Base-by-base conservation (phyloP, 2,329 filamentous ascomycete genomes). In the Fusarium circinatum region DNA sequence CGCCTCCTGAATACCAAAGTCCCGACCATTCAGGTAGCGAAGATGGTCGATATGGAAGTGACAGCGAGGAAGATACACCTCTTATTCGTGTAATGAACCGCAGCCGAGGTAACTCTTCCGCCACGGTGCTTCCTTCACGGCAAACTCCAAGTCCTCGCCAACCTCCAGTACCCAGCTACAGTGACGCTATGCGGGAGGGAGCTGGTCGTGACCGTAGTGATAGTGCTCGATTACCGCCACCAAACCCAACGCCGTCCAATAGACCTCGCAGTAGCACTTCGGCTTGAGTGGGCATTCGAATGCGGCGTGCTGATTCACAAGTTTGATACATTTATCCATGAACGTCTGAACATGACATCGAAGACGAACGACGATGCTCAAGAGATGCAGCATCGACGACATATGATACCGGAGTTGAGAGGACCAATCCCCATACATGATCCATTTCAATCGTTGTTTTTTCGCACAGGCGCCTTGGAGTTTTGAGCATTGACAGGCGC, bases 161-260 rank as follows among this genome's bases (percentile, higher is more conserved):
- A 34, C 92, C 93, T 30, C 93, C 94, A 1, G 95, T 96, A 72
- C 94, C 94, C 5, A 95, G 90, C 77, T 97, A 97, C 80, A 93
- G 91, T 80, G 93, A 94, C 68, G 94, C 93, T 4, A 86, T 95
- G 47, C 83, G 84, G 63, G 86, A 89, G 74, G 87, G 87, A 17
- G 81, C 81, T 34, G 76, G 80, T 30, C 69, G 73, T 38, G 72
- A 79, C 15, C 68, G 79, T 39, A 76, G 71, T 36, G 69, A 76
- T 47, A 79, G 75, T 60, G 72, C 72, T 10, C 77, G 68, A 24
- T 67, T 77, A 11, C 73, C 71, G n/a, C 68, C 62, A 22, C 76
- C 74, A 18, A 61, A 68, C 24, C 60, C 58, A 42, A 67, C 64
- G 13, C 30, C 59, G 15, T 74, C 70, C 20, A 75, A 54, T 42